Evolutionary conservation across 1,284 basidiomycete species (phyloP).

Genomic region (Testicularia cyperi): DNA sequence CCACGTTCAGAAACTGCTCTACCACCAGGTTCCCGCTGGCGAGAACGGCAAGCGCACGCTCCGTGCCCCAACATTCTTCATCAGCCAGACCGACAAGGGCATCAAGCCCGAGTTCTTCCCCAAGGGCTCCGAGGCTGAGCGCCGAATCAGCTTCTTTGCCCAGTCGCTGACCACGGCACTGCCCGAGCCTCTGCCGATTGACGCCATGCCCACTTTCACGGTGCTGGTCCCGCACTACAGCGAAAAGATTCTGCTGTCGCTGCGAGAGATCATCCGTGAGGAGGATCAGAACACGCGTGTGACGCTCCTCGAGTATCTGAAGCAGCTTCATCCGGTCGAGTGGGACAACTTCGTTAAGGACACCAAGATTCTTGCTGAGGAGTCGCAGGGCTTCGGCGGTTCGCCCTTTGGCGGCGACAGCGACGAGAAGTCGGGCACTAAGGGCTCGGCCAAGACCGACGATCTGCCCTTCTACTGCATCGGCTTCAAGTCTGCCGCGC

Average conservation of each 20-base stretch:
- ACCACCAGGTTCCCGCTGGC: conserved; percentile 59
- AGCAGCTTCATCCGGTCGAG: conserved; percentile 95
- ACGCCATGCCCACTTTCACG: conserved; percentile 60
- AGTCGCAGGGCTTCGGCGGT: conserved; percentile 82
- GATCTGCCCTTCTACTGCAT: conserved; percentile 98
- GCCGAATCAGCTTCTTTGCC: conserved; percentile 60
- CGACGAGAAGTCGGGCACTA: conserved; percentile 54
- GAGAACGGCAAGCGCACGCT: conserved; percentile 59
- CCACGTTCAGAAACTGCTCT: conserved; percentile 60
- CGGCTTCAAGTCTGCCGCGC: conserved; percentile 97
- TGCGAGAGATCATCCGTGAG: conserved; percentile 60
- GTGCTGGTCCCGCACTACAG: conserved; percentile 60
- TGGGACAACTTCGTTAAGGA: conserved; percentile 99
- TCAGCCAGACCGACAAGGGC: conserved; percentile 58
- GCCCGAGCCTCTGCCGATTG: conserved; percentile 58
- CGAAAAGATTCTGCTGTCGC: conserved; percentile 59
- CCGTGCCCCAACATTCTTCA: conserved; percentile 60
- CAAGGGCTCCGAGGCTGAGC: conserved; percentile 59
- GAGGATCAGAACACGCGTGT: conserved; percentile 61
- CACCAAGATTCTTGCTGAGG: conserved; percentile 97
- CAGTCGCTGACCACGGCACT: conserved; percentile 58
- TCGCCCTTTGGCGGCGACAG: conserved; percentile 72
- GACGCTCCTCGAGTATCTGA: conserved; percentile 68
- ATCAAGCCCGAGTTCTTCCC: conserved; percentile 60
- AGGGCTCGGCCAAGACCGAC: conserved; percentile 65